phyloP scores from a whole-genome alignment of 805 yeast species.

The Schwanniomyces pseudopolymorphus region DNA sequence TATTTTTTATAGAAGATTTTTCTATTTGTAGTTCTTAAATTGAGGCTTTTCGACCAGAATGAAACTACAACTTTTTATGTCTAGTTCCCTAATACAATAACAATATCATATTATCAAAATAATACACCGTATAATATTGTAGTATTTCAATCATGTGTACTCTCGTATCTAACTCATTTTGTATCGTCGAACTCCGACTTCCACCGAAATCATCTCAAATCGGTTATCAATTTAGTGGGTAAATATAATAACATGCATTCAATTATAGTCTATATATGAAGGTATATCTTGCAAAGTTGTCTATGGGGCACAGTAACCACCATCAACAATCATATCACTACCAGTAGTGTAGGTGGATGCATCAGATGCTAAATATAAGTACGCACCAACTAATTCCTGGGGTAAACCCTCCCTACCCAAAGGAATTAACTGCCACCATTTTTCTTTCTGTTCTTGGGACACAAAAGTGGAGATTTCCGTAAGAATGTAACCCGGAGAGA shows the following conservation, averaged over 20 bases:
- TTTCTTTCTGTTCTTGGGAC: slow-evolving; percentile 27
- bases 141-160: not conserved
- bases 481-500: slow-evolving; percentile 44
- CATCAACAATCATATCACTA: slow-evolving; percentile 45
- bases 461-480: slow-evolving; percentile 43
- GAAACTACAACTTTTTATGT: not conserved
- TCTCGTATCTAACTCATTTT: not conserved
- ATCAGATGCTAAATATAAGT: slow-evolving; percentile 44
- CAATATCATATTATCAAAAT: not conserved
- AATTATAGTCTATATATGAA: not conserved
- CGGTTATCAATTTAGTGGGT: not conserved
- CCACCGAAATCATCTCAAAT: not conserved
- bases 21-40: not conserved
- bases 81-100: not conserved
- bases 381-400: slow-evolving; percentile 47
- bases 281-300: not conserved
- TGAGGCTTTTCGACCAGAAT: not conserved
- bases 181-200: not conserved
- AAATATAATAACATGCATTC: not conserved
- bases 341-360: slow-evolving; percentile 47
- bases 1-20: not conserved
- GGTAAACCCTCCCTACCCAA: slow-evolving; percentile 47
- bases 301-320: slow-evolving; percentile 43
- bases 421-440: slow-evolving; percentile 43
- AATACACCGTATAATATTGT: not conserved